Percentiles rank a stretch among this genome's conserved stretches.
Conservation (phyloP, 169 alveolate species). For the Eimeria sp. region DNA sequence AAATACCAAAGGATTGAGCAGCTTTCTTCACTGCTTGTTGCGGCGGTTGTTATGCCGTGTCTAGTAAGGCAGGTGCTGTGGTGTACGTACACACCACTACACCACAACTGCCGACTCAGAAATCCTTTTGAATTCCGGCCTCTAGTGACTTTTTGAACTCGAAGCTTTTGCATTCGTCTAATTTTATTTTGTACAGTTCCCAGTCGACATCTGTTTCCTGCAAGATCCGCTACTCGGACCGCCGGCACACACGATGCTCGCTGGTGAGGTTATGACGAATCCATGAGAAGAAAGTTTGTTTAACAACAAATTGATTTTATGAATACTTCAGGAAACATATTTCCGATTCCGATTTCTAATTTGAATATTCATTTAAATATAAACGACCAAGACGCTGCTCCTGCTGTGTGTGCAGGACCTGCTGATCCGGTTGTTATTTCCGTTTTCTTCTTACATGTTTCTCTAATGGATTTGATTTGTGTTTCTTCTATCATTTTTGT, state of each 20-base stretch:
- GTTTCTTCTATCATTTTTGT: background rate
- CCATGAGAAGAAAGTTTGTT: background rate
- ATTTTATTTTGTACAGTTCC: background rate
- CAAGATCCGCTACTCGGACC: background rate
- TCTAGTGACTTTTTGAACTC: background rate
- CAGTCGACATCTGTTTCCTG: background rate
- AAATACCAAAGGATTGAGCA: background rate
- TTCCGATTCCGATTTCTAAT: background rate
- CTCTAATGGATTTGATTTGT: background rate
- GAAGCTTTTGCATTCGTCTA: background rate
- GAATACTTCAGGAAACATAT: background rate
- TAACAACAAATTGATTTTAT: background rate
- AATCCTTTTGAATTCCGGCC: background rate
- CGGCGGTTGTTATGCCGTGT: slow-evolving; percentile 15
- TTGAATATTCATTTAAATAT: background rate
- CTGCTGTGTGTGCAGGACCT: background rate
- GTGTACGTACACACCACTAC: background rate
- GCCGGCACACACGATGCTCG: background rate
- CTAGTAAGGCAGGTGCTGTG: slow-evolving; percentile 3
- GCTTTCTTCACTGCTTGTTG: background rate
- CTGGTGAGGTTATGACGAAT: background rate
- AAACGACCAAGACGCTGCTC: background rate
- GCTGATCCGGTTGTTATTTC: background rate
- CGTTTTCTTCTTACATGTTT: background rate
- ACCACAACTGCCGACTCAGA: background rate